Conservation (phyloP, 495 filamentous ascomycete species). For the Cenococcum geophilum region DNA sequence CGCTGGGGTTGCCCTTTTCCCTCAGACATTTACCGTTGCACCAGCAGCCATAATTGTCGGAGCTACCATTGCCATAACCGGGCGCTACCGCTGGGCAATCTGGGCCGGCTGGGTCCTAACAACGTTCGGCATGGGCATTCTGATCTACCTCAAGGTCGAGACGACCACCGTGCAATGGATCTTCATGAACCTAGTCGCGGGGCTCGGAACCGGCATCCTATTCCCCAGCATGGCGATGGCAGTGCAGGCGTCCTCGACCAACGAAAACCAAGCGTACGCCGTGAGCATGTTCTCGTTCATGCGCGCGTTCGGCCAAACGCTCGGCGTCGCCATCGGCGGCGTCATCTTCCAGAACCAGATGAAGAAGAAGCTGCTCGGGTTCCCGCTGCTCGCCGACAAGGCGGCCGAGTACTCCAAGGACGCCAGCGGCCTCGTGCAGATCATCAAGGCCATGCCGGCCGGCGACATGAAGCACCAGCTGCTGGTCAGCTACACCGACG, state of each 20-base stretch:
- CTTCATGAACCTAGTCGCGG: constrained; percentile 44
- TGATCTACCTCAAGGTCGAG: constrained; percentile 43
- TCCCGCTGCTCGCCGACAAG: constrained; percentile 31
- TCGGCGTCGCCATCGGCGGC: constrained; percentile 57
- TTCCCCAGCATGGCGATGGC: constrained; percentile 48
- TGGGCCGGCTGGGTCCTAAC: constrained; percentile 51
- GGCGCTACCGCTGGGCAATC: constrained; percentile 47
- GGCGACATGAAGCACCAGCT: constrained; percentile 34
- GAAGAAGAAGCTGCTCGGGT: constrained; percentile 40
- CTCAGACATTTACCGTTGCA: constrained; percentile 51
- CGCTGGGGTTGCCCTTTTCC: constrained; percentile 56
- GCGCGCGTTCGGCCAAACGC: constrained; percentile 55
- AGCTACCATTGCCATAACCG: constrained; percentile 41
- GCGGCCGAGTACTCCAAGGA: constrained; percentile 41
- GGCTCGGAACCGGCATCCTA: constrained; percentile 47
- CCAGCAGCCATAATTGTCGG: constrained; percentile 45
- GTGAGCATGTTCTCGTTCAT: constrained; percentile 56
- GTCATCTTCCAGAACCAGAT: constrained; percentile 55
- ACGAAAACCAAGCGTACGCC: constrained; percentile 44
- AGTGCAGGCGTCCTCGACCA: constrained; percentile 46
- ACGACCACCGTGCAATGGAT: constrained; percentile 46
- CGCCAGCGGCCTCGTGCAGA: constrained; percentile 45
- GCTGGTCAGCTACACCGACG: constrained; percentile 38
- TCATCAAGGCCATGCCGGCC: constrained; percentile 37
- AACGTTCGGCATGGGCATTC: constrained; percentile 44